These are phyloP conservation scores for Komagataella kurtzmanii DNA, from an alignment of 805 yeast genomes.

Conservation along the genomic window DNA sequence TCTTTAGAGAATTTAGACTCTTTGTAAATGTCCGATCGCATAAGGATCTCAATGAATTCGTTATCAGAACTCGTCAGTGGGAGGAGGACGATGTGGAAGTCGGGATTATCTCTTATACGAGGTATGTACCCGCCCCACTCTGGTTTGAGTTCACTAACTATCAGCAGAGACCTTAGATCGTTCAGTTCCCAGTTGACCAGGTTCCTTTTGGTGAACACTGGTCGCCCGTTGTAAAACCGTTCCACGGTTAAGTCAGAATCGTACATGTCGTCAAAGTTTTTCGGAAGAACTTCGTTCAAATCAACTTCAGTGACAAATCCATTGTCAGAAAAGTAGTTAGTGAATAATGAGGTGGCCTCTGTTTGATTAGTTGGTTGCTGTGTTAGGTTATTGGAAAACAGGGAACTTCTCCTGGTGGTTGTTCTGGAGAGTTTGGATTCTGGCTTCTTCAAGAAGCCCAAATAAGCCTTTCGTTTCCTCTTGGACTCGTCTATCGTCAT, in stretches of 20 bases:
- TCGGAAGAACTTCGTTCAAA: slow-evolving; percentile 39
- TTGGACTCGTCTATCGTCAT: background rate
- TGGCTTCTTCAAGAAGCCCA: background rate
- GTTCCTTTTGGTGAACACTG: slow-evolving; percentile 46
- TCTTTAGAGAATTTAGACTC: slow-evolving; percentile 44
- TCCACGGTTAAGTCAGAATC: slow-evolving; percentile 34
- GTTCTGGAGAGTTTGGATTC: background rate
- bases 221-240: slow-evolving; percentile 43
- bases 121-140: slow-evolving; percentile 40
- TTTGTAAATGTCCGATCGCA: slow-evolving; percentile 46
- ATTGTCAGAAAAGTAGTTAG: background rate
- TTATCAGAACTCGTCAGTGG: slow-evolving; percentile 40
- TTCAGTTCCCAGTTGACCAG: slow-evolving; percentile 61
- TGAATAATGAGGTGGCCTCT: background rate
- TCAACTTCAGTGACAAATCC: slow-evolving; percentile 9
- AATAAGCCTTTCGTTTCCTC: background rate
- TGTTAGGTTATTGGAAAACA: slow-evolving; percentile 3
- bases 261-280: slow-evolving; percentile 39
- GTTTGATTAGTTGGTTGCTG: slow-evolving; percentile 2
- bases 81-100: slow-evolving; percentile 10
- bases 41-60: slow-evolving; percentile 32
- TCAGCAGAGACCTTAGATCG: slow-evolving; percentile 51
- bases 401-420: background rate
- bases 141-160: slow-evolving; percentile 32
- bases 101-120: slow-evolving; percentile 10